Evolutionary conservation across 2,329 filamentous ascomycete species (phyloP), one percentile per base, ranked within the genome.

Genomic region (Torrubiellomyces zombiae): DNA sequence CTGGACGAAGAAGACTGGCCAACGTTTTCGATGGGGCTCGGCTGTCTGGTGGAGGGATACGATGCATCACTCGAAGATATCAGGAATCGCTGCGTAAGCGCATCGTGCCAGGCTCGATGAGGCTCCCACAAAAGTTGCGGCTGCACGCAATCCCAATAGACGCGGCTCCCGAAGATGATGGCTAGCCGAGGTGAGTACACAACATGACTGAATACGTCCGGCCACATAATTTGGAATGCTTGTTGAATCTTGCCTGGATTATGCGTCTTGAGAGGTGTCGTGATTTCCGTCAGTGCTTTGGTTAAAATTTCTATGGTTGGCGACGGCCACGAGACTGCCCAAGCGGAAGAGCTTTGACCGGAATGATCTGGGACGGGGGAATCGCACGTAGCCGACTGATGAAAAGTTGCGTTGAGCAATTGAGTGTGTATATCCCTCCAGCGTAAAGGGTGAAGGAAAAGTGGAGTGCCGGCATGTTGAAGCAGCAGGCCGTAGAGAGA

Each of bases 401-500:
- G 31, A 43, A 67, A 70, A 21, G 43, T 43, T 10, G 51, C 58
- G 14, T 53, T 55, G 5, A 70, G 58, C 3, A 67, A 43, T 21
- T 47, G 40, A 7, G 51, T 37, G 30, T 71, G 66, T 2, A 50
- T 28, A 27, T 68, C 63, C 10, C 58, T 67, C 66, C 66, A 71
- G 38, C 53, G 58, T 22, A 67, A 57, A 2, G 66, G 66, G 14
- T 56, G 51, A 23, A 63, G 44, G 30, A 58, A 67, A 12, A 71
- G 58, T 1, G 56, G 51, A 1, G 40, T 43, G 21, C 60, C 56
- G 17, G 53, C 42, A 36, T 69, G 39, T 13, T 60, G 48, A 31
- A 58, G 55, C 31, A 71, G 49, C 21, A 65, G 50, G 31, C 63
- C 61, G 37, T 58, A 60, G 13, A 71, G 46, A 0, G 66, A 70